phyloP scores from a whole-genome alignment of 2,329 filamentous ascomycete genomes.

The Aureobasidium sp. region DNA sequence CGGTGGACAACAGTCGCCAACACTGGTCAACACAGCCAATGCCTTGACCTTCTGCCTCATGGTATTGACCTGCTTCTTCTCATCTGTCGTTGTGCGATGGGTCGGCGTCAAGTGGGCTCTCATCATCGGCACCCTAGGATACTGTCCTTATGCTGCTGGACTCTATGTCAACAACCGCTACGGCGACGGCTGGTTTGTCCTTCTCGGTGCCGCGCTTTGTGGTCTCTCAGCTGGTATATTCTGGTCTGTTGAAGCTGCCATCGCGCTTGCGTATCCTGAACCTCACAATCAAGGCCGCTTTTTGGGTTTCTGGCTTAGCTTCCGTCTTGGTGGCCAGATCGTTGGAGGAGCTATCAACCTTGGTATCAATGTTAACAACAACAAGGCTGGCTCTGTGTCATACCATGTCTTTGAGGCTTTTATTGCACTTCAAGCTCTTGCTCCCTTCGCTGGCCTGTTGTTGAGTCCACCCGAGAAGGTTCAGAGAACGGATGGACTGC shows the following conservation, averaged over 20 bases:
- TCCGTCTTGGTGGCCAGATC: slow-evolving; percentile 55
- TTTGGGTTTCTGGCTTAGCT: slow-evolving; percentile 60
- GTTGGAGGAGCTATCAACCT: slow-evolving; percentile 65
- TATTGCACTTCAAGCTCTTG: slow-evolving; percentile 58
- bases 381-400: slow-evolving; percentile 54
- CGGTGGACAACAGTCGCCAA: slow-evolving; percentile 55
- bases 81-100: slow-evolving; percentile 53
- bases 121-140: slow-evolving; percentile 64
- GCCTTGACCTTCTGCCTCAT: slow-evolving; percentile 64
- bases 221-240: slow-evolving; percentile 64
- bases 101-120: slow-evolving; percentile 64
- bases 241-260: slow-evolving; percentile 67
- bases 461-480: slow-evolving; percentile 54
- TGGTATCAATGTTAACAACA: slow-evolving; percentile 51
- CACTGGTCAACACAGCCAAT: slow-evolving; percentile 62
- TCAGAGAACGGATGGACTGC: slow-evolving; percentile 55
- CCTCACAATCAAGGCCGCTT: slow-evolving; percentile 57
- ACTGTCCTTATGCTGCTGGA: slow-evolving; percentile 61
- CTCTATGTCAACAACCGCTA: slow-evolving; percentile 65
- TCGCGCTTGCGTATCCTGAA: slow-evolving; percentile 64
- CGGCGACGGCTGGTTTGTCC: slow-evolving; percentile 58
- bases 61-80: slow-evolving; percentile 61
- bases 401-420: slow-evolving; percentile 63
- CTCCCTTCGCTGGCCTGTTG: slow-evolving; percentile 55
- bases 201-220: slow-evolving; percentile 60